Percentiles rank a stretch among this genome's conserved stretches.
These are phyloP conservation scores for Fusarium sp. DNA, from an alignment of 2,329 filamentous ascomycete genomes.

Conservation along the genomic window DNA sequence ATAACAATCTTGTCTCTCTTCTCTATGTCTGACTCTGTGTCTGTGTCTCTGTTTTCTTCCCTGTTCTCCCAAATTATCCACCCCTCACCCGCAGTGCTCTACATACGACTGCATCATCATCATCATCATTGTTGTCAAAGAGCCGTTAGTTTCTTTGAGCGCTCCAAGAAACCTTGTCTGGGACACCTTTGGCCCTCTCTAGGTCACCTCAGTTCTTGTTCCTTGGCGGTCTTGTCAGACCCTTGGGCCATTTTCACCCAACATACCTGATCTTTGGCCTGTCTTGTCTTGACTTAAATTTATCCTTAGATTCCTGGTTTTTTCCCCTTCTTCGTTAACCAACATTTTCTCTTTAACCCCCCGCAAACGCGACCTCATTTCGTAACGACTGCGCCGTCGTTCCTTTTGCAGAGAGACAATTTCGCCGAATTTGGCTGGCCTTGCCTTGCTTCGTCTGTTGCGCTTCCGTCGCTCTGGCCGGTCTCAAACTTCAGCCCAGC, in stretches of 20 bases:
- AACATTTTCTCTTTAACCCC: constrained; percentile 6
- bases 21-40: neutral
- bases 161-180: constrained; percentile 32
- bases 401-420: constrained; percentile 12
- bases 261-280: constrained; percentile 1
- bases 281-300: constrained; percentile 9
- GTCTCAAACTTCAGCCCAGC: constrained; percentile 48
- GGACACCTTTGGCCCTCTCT: constrained; percentile 13
- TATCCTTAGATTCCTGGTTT: constrained; percentile 15
- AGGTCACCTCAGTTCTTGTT: constrained; percentile 20
- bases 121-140: constrained; percentile 5
- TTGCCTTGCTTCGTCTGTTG: constrained; percentile 23
- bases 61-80: neutral
- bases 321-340: neutral
- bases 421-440: constrained; percentile 4
- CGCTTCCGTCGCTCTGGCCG: constrained; percentile 34
- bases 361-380: constrained; percentile 7
- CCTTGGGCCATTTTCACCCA: constrained; percentile 8
- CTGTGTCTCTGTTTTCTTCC: neutral
- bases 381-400: constrained; percentile 1
- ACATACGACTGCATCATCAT: constrained; percentile 26
- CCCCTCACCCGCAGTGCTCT: constrained; percentile 5
- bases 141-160: constrained; percentile 16
- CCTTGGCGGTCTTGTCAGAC: constrained; percentile 14
- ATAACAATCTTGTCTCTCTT: constrained; percentile 3